Conservation (phyloP, 208 protist species). For the Trypanosoma theileri region DNA sequence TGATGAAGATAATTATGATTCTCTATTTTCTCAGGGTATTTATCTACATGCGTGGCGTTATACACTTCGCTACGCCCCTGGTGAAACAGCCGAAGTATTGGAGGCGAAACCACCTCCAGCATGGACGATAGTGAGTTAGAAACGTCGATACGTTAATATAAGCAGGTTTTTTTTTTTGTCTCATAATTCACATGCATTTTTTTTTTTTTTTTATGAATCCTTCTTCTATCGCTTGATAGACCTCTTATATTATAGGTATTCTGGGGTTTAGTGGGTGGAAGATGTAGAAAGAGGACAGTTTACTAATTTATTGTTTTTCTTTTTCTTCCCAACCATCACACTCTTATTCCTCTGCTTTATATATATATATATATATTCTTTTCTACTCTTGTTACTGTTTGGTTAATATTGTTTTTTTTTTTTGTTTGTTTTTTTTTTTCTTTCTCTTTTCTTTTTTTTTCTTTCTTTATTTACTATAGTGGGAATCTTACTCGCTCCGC, state of each 20-base stretch:
- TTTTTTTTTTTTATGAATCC: no score
- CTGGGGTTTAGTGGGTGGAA: not conserved
- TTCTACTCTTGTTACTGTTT: no score
- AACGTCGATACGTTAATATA: not conserved
- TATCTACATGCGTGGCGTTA: constrained; percentile 71
- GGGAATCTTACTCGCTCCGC: constrained; percentile 1
- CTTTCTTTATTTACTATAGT: constrained; percentile 17
- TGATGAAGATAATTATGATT: not conserved
- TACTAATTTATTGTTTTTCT: no score
- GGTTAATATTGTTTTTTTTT: not conserved
- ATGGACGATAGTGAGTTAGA: constrained; percentile 30
- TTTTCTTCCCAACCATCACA: no score
- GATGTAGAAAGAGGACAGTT: no score
- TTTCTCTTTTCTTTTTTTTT: constrained; percentile 11
- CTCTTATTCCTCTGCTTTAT: no score
- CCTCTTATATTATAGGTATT: no score
- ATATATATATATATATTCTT: no score
- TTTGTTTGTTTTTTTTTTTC: constrained; percentile 2
- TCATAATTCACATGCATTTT: not conserved
- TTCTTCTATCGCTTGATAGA: not conserved
- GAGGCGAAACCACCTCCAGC: constrained; percentile 36
- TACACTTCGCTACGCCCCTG: constrained; percentile 28
- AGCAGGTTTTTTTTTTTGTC: constrained; percentile 3
- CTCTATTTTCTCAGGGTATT: constrained; percentile 33
- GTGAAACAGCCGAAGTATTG: constrained; percentile 19